These are phyloP conservation scores for Microdochium trichocladiopsis DNA, from an alignment of 2,329 filamentous ascomycete species.

Conservation along the genomic window DNA sequence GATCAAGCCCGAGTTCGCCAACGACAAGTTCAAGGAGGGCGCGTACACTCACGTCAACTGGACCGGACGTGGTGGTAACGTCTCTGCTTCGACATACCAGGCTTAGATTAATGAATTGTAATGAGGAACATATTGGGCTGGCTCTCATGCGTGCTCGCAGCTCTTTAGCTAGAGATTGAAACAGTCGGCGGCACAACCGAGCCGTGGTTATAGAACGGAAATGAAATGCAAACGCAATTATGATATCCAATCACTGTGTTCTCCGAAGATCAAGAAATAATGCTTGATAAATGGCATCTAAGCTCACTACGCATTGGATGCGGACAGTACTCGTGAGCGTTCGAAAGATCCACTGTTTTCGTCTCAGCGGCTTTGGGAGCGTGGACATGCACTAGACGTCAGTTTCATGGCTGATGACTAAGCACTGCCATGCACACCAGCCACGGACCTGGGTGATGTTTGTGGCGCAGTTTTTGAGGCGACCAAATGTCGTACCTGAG, in stretches of 20 bases:
- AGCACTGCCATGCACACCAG: too few species aligned
- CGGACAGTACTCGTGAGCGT: neutral
- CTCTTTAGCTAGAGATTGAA: constrained; percentile 3
- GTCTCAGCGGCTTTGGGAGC: too few species aligned
- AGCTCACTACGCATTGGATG: neutral
- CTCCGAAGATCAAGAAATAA: neutral
- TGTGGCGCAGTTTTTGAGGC: neutral
- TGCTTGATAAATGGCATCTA: neutral
- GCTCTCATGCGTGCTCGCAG: constrained; percentile 2
- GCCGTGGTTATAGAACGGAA: neutral
- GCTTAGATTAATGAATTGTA: constrained; percentile 52
- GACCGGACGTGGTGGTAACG: constrained; percentile 95
- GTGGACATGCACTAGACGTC: too few species aligned
- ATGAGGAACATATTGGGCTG: neutral
- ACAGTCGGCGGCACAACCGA: neutral
- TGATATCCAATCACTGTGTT: too few species aligned
- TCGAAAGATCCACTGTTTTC: too few species aligned
- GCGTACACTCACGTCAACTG: constrained; percentile 98
- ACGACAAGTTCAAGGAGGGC: constrained; percentile 72
- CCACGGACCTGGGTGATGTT: too few species aligned
- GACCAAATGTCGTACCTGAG: neutral
- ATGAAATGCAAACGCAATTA: neutral
- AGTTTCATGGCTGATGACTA: too few species aligned
- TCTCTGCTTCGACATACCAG: constrained; percentile 95
- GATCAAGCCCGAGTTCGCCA: constrained; percentile 75